Conservation (phyloP, 768 basidiomycete genomes). For the Mycena floridula region DNA sequence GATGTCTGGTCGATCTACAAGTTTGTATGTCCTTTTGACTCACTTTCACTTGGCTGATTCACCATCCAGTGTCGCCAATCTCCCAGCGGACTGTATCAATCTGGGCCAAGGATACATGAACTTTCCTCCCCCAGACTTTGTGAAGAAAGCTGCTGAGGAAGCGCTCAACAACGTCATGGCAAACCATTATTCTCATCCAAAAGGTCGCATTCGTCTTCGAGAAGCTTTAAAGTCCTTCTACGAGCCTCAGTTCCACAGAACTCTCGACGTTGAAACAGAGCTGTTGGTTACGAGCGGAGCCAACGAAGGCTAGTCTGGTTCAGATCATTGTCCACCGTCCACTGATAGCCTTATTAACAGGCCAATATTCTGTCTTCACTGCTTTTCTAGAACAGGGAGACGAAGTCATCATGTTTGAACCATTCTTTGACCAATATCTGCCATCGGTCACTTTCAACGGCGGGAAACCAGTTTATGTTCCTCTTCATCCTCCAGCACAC, state of each 20-base stretch:
- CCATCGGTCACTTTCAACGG: conserved; percentile 93
- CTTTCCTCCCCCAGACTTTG: conserved; percentile 79
- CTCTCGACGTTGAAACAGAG: conserved; percentile 79
- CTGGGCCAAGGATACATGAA: conserved; percentile 96
- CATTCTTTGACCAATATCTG: conserved; percentile 95
- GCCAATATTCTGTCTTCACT: conserved; percentile 89
- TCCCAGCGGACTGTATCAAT: conserved; percentile 91
- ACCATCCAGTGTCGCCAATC: conserved; percentile 64
- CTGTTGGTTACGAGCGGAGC: conserved; percentile 95
- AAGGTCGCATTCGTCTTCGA: conserved; percentile 81
- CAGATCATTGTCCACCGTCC: neutral
- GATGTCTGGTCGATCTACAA: conserved; percentile 94
- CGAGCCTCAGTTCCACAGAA: conserved; percentile 57
- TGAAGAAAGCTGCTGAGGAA: conserved; percentile 63
- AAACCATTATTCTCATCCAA: conserved; percentile 91
- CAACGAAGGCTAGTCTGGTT: conserved; percentile 71
- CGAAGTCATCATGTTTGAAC: conserved; percentile 98
- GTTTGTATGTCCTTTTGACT: conserved; percentile 31
- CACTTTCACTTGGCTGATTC: neutral
- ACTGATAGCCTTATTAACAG: conserved; percentile 30
- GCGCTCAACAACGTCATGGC: conserved; percentile 56
- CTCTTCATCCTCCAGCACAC: conserved; percentile 78
- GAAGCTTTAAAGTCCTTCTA: conserved; percentile 84
- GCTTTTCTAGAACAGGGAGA: conserved; percentile 91
- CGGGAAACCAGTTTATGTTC: conserved; percentile 90